Conservation (phyloP, 306 rosid genomes). For the Prunus salicina region DNA sequence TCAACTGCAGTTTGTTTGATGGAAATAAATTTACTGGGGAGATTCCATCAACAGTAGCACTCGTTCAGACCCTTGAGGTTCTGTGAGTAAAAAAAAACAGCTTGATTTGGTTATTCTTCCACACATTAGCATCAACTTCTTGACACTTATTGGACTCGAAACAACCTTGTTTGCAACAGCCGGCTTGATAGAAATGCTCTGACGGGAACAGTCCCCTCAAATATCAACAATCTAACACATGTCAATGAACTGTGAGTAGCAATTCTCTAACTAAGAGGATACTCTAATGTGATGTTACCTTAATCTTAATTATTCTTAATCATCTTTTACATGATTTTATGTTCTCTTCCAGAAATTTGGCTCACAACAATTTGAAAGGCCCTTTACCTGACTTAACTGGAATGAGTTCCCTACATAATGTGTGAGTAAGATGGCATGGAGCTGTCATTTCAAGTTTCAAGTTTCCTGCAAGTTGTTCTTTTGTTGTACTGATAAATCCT, state of each 20-base stretch:
- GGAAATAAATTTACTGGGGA: slow-evolving; percentile 60
- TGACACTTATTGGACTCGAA: slow-evolving; percentile 5
- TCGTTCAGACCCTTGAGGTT: slow-evolving; percentile 78
- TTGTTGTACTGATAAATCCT: slow-evolving; percentile 14
- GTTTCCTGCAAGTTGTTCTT: slow-evolving; percentile 11
- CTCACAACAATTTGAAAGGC: slow-evolving; percentile 57
- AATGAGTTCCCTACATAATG: slow-evolving; percentile 60
- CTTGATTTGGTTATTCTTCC: slow-evolving; percentile 12
- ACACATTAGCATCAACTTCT: background rate
- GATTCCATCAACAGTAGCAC: slow-evolving; percentile 70
- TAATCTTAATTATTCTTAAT: slow-evolving; percentile 6
- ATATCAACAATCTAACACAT: slow-evolving; percentile 60
- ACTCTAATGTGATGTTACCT: background rate
- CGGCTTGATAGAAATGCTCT: slow-evolving; percentile 90
- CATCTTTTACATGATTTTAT: slow-evolving; percentile 1
- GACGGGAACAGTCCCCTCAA: slow-evolving; percentile 59
- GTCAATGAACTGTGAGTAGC: slow-evolving; percentile 74
- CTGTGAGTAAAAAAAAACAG: slow-evolving; percentile 60
- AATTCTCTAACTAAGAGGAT: background rate
- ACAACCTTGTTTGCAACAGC: slow-evolving; percentile 44
- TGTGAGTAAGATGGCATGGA: slow-evolving; percentile 53
- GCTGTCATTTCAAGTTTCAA: slow-evolving; percentile 9
- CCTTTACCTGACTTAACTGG: slow-evolving; percentile 64
- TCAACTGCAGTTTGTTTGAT: slow-evolving; percentile 64
- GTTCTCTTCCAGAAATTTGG: slow-evolving; percentile 63